Conservation (phyloP, 768 basidiomycete genomes). For the Amanita fuliginea region DNA sequence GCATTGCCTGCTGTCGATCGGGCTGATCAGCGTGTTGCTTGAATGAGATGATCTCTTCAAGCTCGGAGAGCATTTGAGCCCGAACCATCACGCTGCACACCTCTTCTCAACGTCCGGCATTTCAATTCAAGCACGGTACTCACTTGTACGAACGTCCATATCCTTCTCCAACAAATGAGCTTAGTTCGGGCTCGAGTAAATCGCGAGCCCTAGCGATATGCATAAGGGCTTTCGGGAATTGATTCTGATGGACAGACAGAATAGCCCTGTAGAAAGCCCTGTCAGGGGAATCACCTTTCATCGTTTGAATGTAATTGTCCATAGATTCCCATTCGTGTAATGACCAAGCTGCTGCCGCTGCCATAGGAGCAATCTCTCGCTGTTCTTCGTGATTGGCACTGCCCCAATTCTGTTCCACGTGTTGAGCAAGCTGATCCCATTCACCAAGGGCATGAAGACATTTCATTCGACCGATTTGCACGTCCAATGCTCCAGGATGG, state of each 20-base stretch:
- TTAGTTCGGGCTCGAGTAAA: constrained; percentile 82
- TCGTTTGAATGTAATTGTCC: constrained; percentile 92
- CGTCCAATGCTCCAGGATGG: constrained; percentile 68
- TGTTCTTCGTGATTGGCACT: constrained; percentile 76
- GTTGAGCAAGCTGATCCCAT: constrained; percentile 84
- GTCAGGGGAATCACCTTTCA: constrained; percentile 90
- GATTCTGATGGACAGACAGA: constrained; percentile 90
- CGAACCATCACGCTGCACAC: constrained; percentile 78
- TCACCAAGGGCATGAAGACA: constrained; percentile 96
- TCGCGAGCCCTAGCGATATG: constrained; percentile 94
- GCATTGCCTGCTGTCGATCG: constrained; percentile 81
- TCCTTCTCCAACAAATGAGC: constrained; percentile 86
- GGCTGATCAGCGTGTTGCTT: constrained; percentile 92
- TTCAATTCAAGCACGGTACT: constrained; percentile 14
- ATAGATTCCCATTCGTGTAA: constrained; percentile 95
- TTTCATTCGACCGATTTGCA: constrained; percentile 87
- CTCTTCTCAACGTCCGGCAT: background rate
- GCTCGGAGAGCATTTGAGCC: constrained; percentile 95
- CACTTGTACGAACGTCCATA: constrained; percentile 98
- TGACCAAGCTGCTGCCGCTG: constrained; percentile 95
- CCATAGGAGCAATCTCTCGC: constrained; percentile 90
- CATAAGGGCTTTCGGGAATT: constrained; percentile 80
- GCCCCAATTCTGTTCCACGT: constrained; percentile 84
- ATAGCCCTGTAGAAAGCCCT: constrained; percentile 95
- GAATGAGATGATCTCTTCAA: constrained; percentile 95